Conservation (phyloP, 371 early-diverging fungal genomes). For the Basidiobolus heterosporus region DNA sequence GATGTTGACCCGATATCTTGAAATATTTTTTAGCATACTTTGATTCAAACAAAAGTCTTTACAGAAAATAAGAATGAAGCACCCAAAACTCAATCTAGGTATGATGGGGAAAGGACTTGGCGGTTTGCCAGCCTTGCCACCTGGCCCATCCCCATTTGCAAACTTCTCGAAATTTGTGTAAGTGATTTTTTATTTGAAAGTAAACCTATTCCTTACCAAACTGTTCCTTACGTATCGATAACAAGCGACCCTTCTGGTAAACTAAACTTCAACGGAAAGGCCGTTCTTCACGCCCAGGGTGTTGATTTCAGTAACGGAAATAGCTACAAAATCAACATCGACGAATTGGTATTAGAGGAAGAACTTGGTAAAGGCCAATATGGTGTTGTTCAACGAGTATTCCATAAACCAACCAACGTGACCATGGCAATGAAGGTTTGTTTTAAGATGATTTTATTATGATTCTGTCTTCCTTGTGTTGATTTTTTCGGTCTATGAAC, state of each 20-base stretch:
- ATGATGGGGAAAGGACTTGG: background rate
- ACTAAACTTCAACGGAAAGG: slow-evolving; percentile 81
- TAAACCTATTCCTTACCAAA: slow-evolving; percentile 3
- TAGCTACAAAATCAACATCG: slow-evolving; percentile 76
- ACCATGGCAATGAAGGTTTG: slow-evolving; percentile 80
- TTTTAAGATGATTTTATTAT: too few relatives aligned
- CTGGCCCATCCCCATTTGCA: slow-evolving; percentile 28
- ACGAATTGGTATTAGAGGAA: slow-evolving; percentile 55
- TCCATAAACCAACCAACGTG: slow-evolving; percentile 71
- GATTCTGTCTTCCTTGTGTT: too few relatives aligned
- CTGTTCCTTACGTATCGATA: background rate
- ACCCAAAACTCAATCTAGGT: too few relatives aligned
- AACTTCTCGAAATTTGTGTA: slow-evolving; percentile 59
- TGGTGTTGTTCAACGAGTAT: slow-evolving; percentile 80
- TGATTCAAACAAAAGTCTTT: too few relatives aligned
- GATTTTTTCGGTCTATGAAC: too few relatives aligned
- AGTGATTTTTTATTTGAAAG: slow-evolving; percentile 5
- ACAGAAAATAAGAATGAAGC: too few relatives aligned
- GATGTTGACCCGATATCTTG: too few relatives aligned
- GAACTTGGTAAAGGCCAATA: slow-evolving; percentile 84
- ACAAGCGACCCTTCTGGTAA: slow-evolving; percentile 70
- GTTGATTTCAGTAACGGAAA: slow-evolving; percentile 80
- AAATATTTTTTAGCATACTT: too few relatives aligned
- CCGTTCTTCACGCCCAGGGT: slow-evolving; percentile 73
- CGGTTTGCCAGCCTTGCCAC: background rate